Conservation (phyloP, 495 filamentous ascomycete species). For the Oidiodendron maius region DNA sequence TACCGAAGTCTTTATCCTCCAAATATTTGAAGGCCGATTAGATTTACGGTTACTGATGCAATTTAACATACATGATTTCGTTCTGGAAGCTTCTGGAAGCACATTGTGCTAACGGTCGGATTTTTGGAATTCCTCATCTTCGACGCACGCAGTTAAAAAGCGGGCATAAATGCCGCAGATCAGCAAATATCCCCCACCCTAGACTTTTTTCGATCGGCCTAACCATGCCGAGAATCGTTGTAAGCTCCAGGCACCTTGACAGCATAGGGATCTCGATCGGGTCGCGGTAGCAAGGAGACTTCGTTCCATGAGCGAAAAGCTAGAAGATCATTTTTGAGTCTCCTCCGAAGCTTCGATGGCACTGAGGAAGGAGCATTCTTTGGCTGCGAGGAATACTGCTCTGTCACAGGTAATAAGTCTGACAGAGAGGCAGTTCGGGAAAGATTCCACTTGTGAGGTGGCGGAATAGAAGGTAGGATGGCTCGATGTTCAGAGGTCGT, state of each 20-base stretch:
- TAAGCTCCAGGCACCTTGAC: not conserved
- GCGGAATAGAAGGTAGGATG: not conserved
- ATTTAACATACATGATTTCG: too few species aligned
- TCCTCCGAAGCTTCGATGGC: not conserved
- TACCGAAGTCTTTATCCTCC: too few species aligned
- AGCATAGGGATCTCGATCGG: not conserved
- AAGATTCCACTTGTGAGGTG: not conserved
- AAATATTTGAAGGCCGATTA: too few species aligned
- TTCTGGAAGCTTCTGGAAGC: too few species aligned
- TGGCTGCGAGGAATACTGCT: not conserved
- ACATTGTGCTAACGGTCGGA: not conserved
- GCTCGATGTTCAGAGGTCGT: not conserved
- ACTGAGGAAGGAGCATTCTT: not conserved
- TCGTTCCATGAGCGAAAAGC: not conserved
- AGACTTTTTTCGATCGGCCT: too few species aligned
- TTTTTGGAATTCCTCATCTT: not conserved
- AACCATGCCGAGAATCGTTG: not conserved
- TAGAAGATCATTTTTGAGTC: not conserved
- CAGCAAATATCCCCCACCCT: too few species aligned
- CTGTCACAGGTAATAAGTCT: not conserved
- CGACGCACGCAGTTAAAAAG: not conserved
- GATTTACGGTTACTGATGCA: too few species aligned
- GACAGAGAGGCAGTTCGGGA: not conserved
- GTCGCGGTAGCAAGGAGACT: not conserved
- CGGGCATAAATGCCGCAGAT: too few species aligned